These are phyloP conservation scores for Russula brevipes DNA, from an alignment of 768 basidiomycete species.

Conservation along the genomic window DNA sequence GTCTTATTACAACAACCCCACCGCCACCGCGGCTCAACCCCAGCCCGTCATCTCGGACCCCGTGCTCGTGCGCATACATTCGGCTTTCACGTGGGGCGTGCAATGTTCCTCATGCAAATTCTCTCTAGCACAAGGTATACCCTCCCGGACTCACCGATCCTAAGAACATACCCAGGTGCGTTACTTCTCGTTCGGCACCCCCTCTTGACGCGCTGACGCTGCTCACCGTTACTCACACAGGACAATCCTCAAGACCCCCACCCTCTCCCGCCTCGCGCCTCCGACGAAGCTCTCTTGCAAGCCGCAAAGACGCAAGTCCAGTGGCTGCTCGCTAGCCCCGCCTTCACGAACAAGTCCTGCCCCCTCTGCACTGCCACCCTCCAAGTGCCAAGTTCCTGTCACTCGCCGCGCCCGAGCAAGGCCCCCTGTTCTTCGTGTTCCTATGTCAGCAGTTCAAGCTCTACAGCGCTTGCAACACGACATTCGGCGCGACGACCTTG, in stretches of 20 bases:
- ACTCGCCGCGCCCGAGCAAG: conserved; percentile 55
- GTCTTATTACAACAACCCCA: conserved; percentile 69
- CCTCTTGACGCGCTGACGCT: background rate
- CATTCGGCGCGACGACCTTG: conserved; percentile 43
- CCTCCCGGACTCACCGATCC: conserved; percentile 62
- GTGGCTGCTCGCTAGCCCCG: conserved; percentile 49
- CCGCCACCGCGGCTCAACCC: conserved; percentile 63
- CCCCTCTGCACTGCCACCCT: conserved; percentile 55
- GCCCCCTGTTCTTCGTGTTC: conserved; percentile 49
- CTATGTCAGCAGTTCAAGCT: conserved; percentile 60
- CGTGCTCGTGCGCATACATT: conserved; percentile 42
- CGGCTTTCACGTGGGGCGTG: background rate
- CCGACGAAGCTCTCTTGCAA: conserved; percentile 42
- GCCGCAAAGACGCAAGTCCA: conserved; percentile 53
- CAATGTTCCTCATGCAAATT: conserved; percentile 1
- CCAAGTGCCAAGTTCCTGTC: conserved; percentile 63
- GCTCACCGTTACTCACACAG: conserved; percentile 25
- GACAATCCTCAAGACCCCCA: conserved; percentile 60
- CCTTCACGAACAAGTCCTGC: conserved; percentile 51
- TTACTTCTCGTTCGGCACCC: background rate
- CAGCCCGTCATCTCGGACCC: conserved; percentile 77
- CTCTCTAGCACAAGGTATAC: conserved; percentile 49
- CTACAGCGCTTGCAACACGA: conserved; percentile 41
- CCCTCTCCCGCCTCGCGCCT: conserved; percentile 55
- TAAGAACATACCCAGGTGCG: conserved; percentile 44